A percentile compares a stretch with the other conserved stretches of the same genome.
Conservation (phyloP, 495 filamentous ascomycete genomes). For the Xylaria grammica region DNA sequence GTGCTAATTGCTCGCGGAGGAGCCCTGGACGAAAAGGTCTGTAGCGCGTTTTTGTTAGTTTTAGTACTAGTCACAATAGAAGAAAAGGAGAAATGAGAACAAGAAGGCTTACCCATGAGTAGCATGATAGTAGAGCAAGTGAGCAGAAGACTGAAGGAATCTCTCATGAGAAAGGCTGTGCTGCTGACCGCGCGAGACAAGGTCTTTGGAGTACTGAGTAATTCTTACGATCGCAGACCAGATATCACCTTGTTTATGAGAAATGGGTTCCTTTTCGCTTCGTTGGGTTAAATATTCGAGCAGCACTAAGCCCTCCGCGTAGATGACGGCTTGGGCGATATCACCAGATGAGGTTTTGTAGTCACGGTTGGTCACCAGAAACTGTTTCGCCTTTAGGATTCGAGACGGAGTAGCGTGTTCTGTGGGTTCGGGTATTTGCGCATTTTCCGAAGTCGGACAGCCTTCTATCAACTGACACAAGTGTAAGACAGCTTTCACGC, state of each 20-base stretch:
- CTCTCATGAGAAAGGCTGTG: conserved; percentile 52
- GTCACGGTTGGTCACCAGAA: conserved; percentile 61
- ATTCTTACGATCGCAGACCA: conserved; percentile 50
- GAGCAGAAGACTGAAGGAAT: conserved; percentile 68
- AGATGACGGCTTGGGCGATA: conserved; percentile 51
- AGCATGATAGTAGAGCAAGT: conserved; percentile 72
- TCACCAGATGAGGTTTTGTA: conserved; percentile 57
- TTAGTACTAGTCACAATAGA: neutral
- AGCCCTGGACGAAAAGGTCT: conserved; percentile 66
- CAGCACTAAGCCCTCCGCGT: conserved; percentile 65
- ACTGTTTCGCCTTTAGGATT: conserved; percentile 62
- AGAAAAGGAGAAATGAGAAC: neutral
- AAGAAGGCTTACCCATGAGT: conserved; percentile 50
- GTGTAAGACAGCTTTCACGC: conserved; percentile 51
- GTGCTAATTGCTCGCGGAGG: conserved; percentile 63
- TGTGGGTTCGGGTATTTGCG: conserved; percentile 8
- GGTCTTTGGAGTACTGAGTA: conserved; percentile 37
- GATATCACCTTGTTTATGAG: conserved; percentile 56
- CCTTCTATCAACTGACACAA: conserved; percentile 38
- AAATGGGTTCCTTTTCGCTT: conserved; percentile 38
- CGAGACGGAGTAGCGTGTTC: conserved; percentile 34
- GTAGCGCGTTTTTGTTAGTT: conserved; percentile 24
- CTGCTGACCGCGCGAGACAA: conserved; percentile 42
- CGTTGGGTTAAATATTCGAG: conserved; percentile 63
- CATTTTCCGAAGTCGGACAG: conserved; percentile 9